Evolutionary conservation across 495 filamentous ascomycete species (phyloP), one percentile per base, ranked within the genome.

Genomic region (Daldinia childiae): DNA sequence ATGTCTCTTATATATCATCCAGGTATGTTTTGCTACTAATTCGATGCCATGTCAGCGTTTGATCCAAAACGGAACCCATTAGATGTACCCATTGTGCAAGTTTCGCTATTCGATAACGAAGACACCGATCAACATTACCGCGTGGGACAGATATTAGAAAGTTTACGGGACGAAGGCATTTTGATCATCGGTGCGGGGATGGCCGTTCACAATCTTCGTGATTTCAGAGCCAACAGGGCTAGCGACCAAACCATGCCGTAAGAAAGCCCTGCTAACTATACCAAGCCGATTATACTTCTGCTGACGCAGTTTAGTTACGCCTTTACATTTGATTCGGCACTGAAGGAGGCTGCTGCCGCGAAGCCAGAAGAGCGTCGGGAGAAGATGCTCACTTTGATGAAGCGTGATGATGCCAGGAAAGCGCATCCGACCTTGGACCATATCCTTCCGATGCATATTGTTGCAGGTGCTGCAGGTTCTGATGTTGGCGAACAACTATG

Each of bases 341-440:
- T 45, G 45, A 90, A 87, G 72, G 83, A 89, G n/a, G 90, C 89
- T 1, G 88, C 83, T 21, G 68, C 75, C 17, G 78, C 81, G 6
- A 77, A 74, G 1, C 71, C 75, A 2, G 84, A 84, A 32, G 85
- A 87, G 52, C 81, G 90, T 19, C 80, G 89, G 72, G 73, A 82
- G 62, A 86, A 81, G 11, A 84, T 93, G 83, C 77, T 77, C 30
- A 81, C 76, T 14, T 69, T 92, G 76, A 52, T 92, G 73, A 82
- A 83, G 76, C 78, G 89, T 27, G 72, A 71, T 6, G 88, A 90
- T 86, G 88, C 89, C 0, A 86, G 88, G 54, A 80, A 87, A 75
- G 90, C 90, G 48, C 91, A 93, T 82, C 91, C 90, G 26, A 56
- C 60, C 17, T 48, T 48, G 1, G 43, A 48, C 17, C 43, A 48